Conservation (phyloP, 2,329 filamentous ascomycete genomes). For the Calonectria crousiana region DNA sequence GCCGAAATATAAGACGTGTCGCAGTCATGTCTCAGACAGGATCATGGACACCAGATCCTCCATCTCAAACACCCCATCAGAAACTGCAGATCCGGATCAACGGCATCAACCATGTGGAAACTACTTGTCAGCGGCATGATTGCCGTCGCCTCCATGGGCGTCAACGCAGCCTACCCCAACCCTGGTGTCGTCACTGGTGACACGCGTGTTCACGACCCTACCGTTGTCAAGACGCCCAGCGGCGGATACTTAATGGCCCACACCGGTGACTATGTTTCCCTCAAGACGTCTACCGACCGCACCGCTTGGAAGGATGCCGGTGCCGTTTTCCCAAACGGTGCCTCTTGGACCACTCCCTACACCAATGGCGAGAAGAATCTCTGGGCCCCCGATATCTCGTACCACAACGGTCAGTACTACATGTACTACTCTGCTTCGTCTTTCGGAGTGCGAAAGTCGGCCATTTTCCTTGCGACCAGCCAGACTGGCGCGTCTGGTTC, state of each 20-base stretch:
- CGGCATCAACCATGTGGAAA: conserved; percentile 6
- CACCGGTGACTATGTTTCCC: not conserved
- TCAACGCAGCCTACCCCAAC: not conserved
- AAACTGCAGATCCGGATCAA: not conserved
- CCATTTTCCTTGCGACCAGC: conserved; percentile 1
- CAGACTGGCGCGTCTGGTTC: not conserved
- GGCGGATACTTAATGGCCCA: conserved; percentile 1
- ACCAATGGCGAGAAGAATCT: conserved; percentile 47
- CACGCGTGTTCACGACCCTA: conserved; percentile 4
- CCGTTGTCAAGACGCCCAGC: not conserved
- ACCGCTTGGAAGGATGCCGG: not conserved
- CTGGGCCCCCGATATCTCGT: conserved; percentile 67
- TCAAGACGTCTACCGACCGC: conserved; percentile 3
- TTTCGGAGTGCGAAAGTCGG: conserved; percentile 37
- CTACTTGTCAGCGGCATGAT: conserved; percentile 15
- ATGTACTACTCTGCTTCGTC: conserved; percentile 50
- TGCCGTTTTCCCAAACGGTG: not conserved
- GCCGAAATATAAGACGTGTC: not conserved
- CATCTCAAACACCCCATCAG: not conserved
- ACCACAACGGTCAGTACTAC: conserved; percentile 47
- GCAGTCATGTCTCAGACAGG: not conserved
- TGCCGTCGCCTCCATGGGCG: not conserved
- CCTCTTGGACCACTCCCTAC: conserved; percentile 31
- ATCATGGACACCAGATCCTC: not conserved
- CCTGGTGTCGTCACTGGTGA: conserved; percentile 6